Evolutionary conservation across 805 yeast species (phyloP), one percentile per base, ranked within the genome.

Genomic region (Danielia oregonensis): DNA sequence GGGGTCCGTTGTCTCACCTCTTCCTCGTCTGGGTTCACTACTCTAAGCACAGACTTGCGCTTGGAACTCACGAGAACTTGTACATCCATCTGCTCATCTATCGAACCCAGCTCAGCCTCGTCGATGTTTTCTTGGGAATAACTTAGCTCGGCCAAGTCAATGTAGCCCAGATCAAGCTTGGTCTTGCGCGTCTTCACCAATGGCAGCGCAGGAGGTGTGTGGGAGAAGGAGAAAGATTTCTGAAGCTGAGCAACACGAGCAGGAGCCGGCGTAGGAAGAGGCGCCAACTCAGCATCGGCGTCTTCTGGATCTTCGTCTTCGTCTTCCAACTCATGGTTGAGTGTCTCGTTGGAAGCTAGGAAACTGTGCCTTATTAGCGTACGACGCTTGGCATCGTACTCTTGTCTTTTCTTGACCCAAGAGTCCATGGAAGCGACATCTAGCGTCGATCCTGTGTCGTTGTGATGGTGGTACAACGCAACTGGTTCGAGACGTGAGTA

Each of bases 51-150:
- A 1, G 82, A 70, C 38, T 85, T 61, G 44, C 87, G 62, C 49
- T 74, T 76, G 11, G 84, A 76, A 40, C 83, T 74, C 6, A 82
- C 87, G 40, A 82, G 57, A 6, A 82, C 82, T 54, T 82, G 89
- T 2, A 80, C 89, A 43, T 82, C 88, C 44, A 79, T 51, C 19
- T 66, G 63, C 13, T 67, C 68, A 35, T 75, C 69, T 10, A 69
- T 58, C 14, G 68, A 66, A 24, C 64, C 70, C 16, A 57, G 65
- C 32, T 62, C 65, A 13, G 49, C 40, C 8, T 30, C 47, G 14
- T 18, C 23, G 15, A 31, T 31, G 15, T 31, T 31, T 21, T 31
- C 34, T 24, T 17, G 22, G 3, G 34, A 15, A 13, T 16, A 10
- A 16, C 17, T 13, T 12, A 33, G 17, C 5, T 28, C 37, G 8